Percentiles rank a stretch among this genome's conserved stretches.
Conservation (phyloP, 371 early-diverging fungal species). For the Nematocida homosporus region DNA sequence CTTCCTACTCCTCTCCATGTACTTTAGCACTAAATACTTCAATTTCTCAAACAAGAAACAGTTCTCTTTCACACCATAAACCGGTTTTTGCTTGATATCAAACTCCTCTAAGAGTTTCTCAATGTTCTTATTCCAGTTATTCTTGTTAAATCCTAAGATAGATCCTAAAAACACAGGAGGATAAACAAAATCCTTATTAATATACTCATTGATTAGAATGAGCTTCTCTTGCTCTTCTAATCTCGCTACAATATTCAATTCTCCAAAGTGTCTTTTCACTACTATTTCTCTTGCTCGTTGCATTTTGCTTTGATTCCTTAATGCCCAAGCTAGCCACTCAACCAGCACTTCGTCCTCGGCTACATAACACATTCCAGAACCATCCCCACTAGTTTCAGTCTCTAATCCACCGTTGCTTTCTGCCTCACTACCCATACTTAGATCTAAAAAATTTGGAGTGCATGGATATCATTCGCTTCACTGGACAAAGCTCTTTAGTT, state of each 20-base stretch:
- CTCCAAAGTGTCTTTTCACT: slow-evolving; percentile 40
- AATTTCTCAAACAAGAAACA: slow-evolving; percentile 64
- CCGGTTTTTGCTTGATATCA: slow-evolving; percentile 57
- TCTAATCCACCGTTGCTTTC: slow-evolving; percentile 1
- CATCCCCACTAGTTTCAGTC: neutral
- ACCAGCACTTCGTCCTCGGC: slow-evolving; percentile 43
- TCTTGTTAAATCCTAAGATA: slow-evolving; percentile 58
- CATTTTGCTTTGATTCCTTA: slow-evolving; percentile 36
- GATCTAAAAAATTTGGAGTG: slow-evolving; percentile 48
- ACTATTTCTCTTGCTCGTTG: slow-evolving; percentile 31
- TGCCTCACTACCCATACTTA: neutral
- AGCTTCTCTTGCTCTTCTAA: slow-evolving; percentile 54
- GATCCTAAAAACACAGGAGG: slow-evolving; percentile 51
- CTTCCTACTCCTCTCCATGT: slow-evolving; percentile 54
- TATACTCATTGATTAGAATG: slow-evolving; percentile 50
- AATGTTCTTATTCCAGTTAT: slow-evolving; percentile 60
- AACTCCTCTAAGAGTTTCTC: slow-evolving; percentile 58
- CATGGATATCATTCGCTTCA: slow-evolving; percentile 37
- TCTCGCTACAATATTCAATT: slow-evolving; percentile 37
- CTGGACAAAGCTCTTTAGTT: slow-evolving; percentile 26
- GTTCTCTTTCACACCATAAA: slow-evolving; percentile 51
- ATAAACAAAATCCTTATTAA: slow-evolving; percentile 53
- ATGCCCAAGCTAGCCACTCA: slow-evolving; percentile 40
- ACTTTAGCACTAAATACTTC: slow-evolving; percentile 62
- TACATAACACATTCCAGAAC: slow-evolving; percentile 28